These are phyloP conservation scores for Breynia disticha DNA, from an alignment of 441 rosid genomes.

Conservation along the genomic window DNA sequence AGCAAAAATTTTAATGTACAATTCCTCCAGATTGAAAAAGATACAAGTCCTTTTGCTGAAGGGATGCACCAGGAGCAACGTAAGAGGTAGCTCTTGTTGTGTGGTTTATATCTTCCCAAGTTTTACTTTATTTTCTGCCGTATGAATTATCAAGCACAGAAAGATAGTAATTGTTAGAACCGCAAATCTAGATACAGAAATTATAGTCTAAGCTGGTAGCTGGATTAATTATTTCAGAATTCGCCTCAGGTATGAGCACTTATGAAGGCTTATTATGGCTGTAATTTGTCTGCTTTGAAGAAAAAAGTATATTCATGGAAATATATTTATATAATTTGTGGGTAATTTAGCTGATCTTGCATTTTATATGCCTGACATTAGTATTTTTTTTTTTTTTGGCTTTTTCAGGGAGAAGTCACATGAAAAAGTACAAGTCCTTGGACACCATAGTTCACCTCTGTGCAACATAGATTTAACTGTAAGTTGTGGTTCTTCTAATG, in stretches of 20 bases:
- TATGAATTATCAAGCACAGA: not conserved
- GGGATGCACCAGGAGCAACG: conserved; percentile 44
- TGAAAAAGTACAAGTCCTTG: conserved; percentile 52
- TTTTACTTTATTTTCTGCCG: conserved; percentile 2
- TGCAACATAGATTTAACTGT: conserved; percentile 63
- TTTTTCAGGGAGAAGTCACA: conserved; percentile 60
- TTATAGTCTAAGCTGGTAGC: not conserved
- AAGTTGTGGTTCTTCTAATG: conserved; percentile 14
- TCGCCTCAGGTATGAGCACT: too few relatives aligned
- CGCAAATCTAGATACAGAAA: not conserved
- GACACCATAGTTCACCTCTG: conserved; percentile 52
- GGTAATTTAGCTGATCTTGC: too few relatives aligned
- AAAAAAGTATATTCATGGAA: too few relatives aligned
- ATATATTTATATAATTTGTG: too few relatives aligned
- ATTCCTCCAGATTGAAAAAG: conserved; percentile 29
- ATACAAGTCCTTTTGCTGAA: conserved; percentile 33
- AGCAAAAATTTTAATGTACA: conserved; percentile 23
- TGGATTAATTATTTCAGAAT: not conserved
- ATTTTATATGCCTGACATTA: conserved; percentile 12
- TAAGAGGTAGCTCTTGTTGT: conserved; percentile 41
- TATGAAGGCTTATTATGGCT: too few relatives aligned
- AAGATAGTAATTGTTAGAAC: not conserved
- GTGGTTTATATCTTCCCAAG: conserved; percentile 4
- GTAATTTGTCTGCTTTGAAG: too few relatives aligned
- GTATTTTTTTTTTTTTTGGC: conserved; percentile 10